Evolutionary conservation across 441 rosid genomes (phyloP).

Genomic region (Oxalis stricta): DNA sequence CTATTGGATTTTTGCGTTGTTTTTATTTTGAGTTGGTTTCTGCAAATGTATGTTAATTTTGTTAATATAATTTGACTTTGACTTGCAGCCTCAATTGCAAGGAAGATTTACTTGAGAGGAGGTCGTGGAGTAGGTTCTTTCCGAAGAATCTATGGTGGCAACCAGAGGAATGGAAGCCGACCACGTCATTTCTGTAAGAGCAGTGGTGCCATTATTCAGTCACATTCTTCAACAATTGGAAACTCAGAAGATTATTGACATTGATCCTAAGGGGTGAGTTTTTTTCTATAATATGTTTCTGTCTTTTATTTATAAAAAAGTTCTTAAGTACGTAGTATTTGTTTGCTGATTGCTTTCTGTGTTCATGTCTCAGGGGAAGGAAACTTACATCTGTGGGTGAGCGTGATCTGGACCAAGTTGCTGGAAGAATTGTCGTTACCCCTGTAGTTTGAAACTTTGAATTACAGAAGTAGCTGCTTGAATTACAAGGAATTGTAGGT

Average conservation of each 20-base stretch:
- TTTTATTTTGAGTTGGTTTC: too few species aligned
- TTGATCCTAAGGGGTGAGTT: slow-evolving; percentile 66
- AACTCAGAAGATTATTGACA: slow-evolving; percentile 48
- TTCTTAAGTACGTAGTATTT: too few species aligned
- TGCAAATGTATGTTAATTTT: background rate
- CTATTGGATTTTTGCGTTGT: too few species aligned
- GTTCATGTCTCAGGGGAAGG: slow-evolving; percentile 16
- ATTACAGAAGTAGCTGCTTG: too few species aligned
- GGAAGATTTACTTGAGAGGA: slow-evolving; percentile 76
- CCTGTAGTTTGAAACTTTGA: too few species aligned
- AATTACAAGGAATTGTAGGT: too few species aligned
- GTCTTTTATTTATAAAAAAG: too few species aligned
- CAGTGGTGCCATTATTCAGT: slow-evolving; percentile 74
- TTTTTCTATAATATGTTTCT: too few species aligned
- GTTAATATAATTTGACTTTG: background rate
- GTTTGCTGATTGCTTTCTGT: background rate
- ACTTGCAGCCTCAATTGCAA: slow-evolving; percentile 71
- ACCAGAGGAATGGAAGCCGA: slow-evolving; percentile 86
- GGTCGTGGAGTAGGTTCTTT: slow-evolving; percentile 91
- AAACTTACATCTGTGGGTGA: slow-evolving; percentile 17
- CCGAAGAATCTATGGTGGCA: slow-evolving; percentile 77
- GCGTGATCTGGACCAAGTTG: slow-evolving; percentile 21
- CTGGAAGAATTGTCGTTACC: slow-evolving; percentile 15
- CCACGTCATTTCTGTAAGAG: slow-evolving; percentile 90
- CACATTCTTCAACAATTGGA: slow-evolving; percentile 78